phyloP scores from a whole-genome alignment of 2,329 filamentous ascomycete genomes.

The Alternaria gansuensis region DNA sequence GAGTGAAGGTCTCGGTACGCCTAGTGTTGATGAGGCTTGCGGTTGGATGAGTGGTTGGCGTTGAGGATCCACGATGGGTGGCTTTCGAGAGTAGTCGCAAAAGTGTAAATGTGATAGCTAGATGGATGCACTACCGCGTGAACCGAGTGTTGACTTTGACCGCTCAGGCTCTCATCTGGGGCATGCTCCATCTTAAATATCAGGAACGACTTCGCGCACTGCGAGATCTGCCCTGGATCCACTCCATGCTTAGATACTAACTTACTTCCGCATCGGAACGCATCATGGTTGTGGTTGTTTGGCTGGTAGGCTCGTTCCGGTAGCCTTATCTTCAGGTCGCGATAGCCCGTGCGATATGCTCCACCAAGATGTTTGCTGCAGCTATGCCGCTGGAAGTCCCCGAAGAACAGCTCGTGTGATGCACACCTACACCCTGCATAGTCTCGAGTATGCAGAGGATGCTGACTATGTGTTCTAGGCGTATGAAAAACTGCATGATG shows the following conservation, averaged over 20 bases:
- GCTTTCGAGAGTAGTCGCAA: conserved; percentile 3
- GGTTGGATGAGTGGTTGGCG: conserved; percentile 37
- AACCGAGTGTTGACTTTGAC: conserved; percentile 3
- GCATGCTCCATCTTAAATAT: conserved; percentile 26
- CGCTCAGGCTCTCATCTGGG: conserved; percentile 11
- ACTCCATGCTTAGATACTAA: conserved; percentile 11
- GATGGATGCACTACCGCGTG: conserved; percentile 2
- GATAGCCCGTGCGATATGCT: conserved; percentile 26
- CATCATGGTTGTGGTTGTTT: conserved; percentile 8
- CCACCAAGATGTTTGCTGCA: conserved; percentile 12
- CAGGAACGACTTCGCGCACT: conserved; percentile 5
- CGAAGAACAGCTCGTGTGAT: conserved; percentile 16
- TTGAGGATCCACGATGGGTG: conserved; percentile 34
- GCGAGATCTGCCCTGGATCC: conserved; percentile 11
- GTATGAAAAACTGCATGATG: conserved; percentile 12
- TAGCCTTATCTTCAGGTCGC: conserved; percentile 36
- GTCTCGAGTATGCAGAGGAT: background rate
- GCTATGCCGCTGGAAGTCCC: conserved; percentile 14
- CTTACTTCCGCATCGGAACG: conserved; percentile 18
- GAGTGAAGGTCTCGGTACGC: conserved; percentile 29
- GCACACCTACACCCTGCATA: conserved; percentile 1
- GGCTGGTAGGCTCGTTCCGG: conserved; percentile 29
- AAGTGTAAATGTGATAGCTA: background rate
- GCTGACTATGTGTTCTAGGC: conserved; percentile 15
- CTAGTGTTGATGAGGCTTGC: conserved; percentile 24